Percentiles rank a stretch among this genome's conserved stretches.
Conservation (phyloP, 148 eudicot species). For the Silene conica region DNA sequence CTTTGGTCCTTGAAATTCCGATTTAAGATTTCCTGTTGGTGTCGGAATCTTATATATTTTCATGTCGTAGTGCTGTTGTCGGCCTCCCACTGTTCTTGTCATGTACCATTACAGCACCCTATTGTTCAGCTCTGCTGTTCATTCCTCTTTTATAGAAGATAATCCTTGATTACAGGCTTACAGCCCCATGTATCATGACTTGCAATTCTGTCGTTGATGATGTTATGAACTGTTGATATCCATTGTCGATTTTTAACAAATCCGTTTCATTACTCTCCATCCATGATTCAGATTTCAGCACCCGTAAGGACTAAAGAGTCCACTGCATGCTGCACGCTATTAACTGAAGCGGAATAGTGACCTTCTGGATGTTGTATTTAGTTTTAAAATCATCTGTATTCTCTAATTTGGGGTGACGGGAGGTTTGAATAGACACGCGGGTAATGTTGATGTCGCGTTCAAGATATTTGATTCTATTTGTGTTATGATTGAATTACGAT, state of each 20-base stretch:
- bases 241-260: slow-evolving; percentile 2
- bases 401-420: no score
- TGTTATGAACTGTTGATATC: not conserved
- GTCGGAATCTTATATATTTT: no score
- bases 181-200: slow-evolving; percentile 2
- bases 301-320: not conserved
- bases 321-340: not conserved
- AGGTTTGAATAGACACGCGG: no score
- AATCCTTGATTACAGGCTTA: no score
- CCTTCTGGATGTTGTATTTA: no score
- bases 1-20: no score
- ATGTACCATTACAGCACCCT: not conserved
- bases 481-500: slow-evolving; percentile 9
- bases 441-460: not conserved
- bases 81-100: not conserved
- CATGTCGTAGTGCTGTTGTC: not conserved
- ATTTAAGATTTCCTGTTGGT: not conserved
- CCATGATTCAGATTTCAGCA: slow-evolving; percentile 1
- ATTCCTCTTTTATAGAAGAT: no score
- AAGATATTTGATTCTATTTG: not conserved
- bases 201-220: slow-evolving; percentile 11
- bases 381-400: no score
- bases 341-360: not conserved
- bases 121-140: not conserved
- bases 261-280: no score